Evolutionary conservation across 805 yeast species (phyloP).

Genomic region (Wickerhamiella galacta): DNA sequence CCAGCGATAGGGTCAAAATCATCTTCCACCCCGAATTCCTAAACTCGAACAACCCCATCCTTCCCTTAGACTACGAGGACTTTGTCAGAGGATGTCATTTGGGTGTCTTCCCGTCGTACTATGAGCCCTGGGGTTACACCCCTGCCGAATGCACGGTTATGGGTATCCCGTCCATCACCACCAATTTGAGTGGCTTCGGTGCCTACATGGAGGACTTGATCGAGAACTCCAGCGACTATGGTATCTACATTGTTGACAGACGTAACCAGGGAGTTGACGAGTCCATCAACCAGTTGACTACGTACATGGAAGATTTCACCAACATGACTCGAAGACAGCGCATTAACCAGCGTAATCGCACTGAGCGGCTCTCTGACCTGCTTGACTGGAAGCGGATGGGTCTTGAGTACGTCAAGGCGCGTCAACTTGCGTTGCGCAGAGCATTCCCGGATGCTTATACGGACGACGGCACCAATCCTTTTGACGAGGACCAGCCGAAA

Average conservation of each 20-base stretch:
- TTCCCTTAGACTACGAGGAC: slow-evolving; percentile 89
- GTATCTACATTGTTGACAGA: slow-evolving; percentile 92
- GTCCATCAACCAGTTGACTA: slow-evolving; percentile 75
- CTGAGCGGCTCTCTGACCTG: slow-evolving; percentile 81
- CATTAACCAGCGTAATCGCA: slow-evolving; percentile 93
- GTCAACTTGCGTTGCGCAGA: slow-evolving; percentile 77
- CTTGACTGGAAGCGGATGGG: slow-evolving; percentile 99
- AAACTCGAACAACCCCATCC: slow-evolving; percentile 84
- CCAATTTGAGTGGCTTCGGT: slow-evolving; percentile 91
- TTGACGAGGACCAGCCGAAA: slow-evolving; percentile 28
- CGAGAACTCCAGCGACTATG: slow-evolving; percentile 87
- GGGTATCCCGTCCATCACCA: slow-evolving; percentile 97
- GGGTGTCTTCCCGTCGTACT: slow-evolving; percentile 96
- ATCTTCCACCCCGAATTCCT: slow-evolving; percentile 96
- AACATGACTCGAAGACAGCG: slow-evolving; percentile 88
- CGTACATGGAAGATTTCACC: slow-evolving; percentile 78
- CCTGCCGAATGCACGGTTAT: slow-evolving; percentile 99
- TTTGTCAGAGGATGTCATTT: slow-evolving; percentile 95
- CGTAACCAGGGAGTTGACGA: slow-evolving; percentile 86
- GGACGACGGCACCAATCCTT: slow-evolving; percentile 18
- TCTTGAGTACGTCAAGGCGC: slow-evolving; percentile 83
- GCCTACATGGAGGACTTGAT: slow-evolving; percentile 97
- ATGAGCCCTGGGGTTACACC: slow-evolving; percentile 99
- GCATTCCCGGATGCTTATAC: slow-evolving; percentile 77
- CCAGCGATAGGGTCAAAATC: slow-evolving; percentile 83